These are phyloP conservation scores for Cymbopogon citratus DNA, from an alignment of 176 grass and related monocot species.

Conservation along the genomic window DNA sequence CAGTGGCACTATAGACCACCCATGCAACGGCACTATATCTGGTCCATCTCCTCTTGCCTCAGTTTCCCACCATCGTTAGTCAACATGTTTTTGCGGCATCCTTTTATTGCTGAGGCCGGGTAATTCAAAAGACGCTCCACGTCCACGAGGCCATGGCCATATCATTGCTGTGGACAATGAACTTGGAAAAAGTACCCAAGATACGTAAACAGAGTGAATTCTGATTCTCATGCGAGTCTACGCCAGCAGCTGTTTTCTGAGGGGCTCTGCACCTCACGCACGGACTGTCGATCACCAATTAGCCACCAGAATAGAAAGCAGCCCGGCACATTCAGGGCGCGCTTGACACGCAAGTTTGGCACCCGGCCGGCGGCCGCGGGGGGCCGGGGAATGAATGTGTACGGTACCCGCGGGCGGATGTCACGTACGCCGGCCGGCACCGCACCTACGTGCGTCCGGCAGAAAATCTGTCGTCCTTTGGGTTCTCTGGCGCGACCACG, in stretches of 20 bases:
- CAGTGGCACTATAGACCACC: too few relatives aligned
- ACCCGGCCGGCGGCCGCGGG: background rate
- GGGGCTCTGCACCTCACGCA: background rate
- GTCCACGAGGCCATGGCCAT: background rate
- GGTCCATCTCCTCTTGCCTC: too few relatives aligned
- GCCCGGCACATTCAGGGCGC: background rate
- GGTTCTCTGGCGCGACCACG: background rate
- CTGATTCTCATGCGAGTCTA: background rate
- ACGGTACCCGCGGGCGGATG: background rate
- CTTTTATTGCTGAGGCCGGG: too few relatives aligned
- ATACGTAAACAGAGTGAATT: background rate
- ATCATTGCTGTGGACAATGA: background rate
- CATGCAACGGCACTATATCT: too few relatives aligned
- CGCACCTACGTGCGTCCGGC: background rate
- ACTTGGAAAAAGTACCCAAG: background rate
- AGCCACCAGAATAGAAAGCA: background rate
- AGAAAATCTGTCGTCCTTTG: conserved; percentile 7
- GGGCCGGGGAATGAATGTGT: background rate
- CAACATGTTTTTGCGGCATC: too few relatives aligned
- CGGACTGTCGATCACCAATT: background rate
- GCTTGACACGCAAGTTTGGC: background rate
- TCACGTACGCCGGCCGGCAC: background rate
- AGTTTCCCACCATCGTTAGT: too few relatives aligned
- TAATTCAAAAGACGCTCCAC: background rate
- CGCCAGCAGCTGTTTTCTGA: background rate